phyloP scores from a whole-genome alignment of 805 yeast genomes.

The Yamadazyma scolyti region DNA sequence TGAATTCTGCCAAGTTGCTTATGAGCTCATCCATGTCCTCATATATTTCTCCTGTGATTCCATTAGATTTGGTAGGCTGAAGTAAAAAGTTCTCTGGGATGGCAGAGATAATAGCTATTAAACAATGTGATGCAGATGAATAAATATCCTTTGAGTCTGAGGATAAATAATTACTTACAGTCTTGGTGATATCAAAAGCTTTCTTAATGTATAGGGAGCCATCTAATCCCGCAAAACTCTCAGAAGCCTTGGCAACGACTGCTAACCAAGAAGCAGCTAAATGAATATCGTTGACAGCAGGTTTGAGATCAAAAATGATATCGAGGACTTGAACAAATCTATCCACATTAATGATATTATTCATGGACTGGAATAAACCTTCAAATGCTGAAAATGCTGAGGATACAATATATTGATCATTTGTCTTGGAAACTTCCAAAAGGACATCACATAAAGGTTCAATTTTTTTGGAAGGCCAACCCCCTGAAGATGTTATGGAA shows the following conservation, averaged over 20 bases:
- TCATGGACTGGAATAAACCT: slow-evolving; percentile 67
- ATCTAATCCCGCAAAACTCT: slow-evolving; percentile 31
- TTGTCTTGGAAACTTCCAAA: slow-evolving; percentile 70
- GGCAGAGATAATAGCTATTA: slow-evolving; percentile 69
- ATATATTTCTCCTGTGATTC: slow-evolving; percentile 45
- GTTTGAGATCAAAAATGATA: slow-evolving; percentile 74
- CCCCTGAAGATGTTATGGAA: slow-evolving; percentile 63
- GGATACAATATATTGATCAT: slow-evolving; percentile 81
- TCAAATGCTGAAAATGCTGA: slow-evolving; percentile 83
- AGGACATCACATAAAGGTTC: slow-evolving; percentile 74
- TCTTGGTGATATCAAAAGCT: slow-evolving; percentile 45
- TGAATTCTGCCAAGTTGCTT: slow-evolving; percentile 47
- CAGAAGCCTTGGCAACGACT: slow-evolving; percentile 78
- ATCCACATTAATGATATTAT: slow-evolving; percentile 56
- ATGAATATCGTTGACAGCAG: slow-evolving; percentile 77
- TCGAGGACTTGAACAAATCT: slow-evolving; percentile 63
- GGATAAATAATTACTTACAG: slow-evolving; percentile 60
- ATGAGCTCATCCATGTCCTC: slow-evolving; percentile 56
- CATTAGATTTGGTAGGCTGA: slow-evolving; percentile 39
- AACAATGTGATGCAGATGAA: slow-evolving; percentile 79
- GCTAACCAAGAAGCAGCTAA: slow-evolving; percentile 95
- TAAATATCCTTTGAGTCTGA: slow-evolving; percentile 65
- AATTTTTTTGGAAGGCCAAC: slow-evolving; percentile 77
- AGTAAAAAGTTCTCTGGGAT: slow-evolving; percentile 59
- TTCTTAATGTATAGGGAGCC: slow-evolving; percentile 47